Conservation (phyloP, 768 basidiomycete species). For the Kondoa malvinella region DNA sequence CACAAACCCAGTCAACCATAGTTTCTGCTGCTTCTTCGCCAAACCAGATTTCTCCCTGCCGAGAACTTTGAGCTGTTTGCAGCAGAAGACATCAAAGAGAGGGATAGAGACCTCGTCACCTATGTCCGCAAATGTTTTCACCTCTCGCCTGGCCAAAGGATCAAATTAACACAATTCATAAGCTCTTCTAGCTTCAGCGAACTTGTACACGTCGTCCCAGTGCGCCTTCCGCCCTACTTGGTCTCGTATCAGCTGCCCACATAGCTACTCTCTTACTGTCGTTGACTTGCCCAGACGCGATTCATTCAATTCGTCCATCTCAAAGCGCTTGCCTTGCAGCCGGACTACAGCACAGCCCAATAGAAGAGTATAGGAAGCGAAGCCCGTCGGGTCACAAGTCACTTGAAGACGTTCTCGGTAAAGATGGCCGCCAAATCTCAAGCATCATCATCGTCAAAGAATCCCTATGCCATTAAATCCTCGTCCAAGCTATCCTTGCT, state of each 20-base stretch:
- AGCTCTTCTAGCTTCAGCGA: too few species aligned
- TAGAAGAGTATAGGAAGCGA: too few species aligned
- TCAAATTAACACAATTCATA: neutral
- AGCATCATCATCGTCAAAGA: neutral
- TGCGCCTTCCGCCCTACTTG: neutral
- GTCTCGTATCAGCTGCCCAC: neutral
- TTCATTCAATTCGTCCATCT: too few species aligned
- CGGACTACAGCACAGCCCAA: too few species aligned
- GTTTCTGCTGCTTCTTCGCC: conserved; percentile 34
- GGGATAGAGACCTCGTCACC: neutral
- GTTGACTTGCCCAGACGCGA: too few species aligned
- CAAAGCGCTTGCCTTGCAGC: too few species aligned
- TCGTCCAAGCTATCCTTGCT: neutral
- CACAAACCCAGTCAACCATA: conserved; percentile 35
- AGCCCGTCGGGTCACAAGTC: too few species aligned
- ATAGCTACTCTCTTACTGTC: too few species aligned
- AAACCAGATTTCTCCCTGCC: conserved; percentile 30
- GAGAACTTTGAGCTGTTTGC: neutral
- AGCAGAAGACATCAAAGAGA: neutral
- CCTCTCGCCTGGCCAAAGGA: neutral
- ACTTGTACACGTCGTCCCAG: neutral
- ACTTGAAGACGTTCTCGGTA: too few species aligned
- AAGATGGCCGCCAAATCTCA: too few species aligned
- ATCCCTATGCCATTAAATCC: neutral
- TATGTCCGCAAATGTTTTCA: neutral